These are phyloP conservation scores for Aristolochia fimbriata DNA, from an alignment of 164 flowering plant genomes.

Conservation along the genomic window DNA sequence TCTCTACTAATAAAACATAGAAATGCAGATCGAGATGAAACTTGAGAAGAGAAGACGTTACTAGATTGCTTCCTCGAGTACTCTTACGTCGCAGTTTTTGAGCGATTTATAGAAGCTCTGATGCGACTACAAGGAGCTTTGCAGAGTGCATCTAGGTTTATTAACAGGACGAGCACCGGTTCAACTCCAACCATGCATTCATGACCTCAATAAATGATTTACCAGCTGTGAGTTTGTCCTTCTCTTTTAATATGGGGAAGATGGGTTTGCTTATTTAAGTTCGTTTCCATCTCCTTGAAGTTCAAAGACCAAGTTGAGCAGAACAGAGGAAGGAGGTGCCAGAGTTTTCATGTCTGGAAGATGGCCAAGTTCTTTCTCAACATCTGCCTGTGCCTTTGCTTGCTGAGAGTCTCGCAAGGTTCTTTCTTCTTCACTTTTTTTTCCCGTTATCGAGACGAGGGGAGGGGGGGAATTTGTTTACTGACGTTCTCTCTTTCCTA, in stretches of 20 bases:
- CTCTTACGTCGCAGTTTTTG: no score
- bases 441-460: not conserved
- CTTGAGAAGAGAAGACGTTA: no score
- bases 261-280: not conserved
- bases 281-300: slow-evolving; percentile 1
- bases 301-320: not conserved
- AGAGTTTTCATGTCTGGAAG: slow-evolving; percentile 10
- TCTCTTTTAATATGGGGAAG: not conserved
- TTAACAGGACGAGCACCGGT: slow-evolving; percentile 1
- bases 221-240: slow-evolving; percentile 4
- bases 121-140: not conserved
- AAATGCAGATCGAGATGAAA: no score
- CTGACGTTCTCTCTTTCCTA: not conserved
- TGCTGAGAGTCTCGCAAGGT: slow-evolving; percentile 1
- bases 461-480: not conserved
- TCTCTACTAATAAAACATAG: no score
- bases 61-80: no score
- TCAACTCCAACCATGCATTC: slow-evolving; percentile 20
- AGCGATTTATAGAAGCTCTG: not conserved
- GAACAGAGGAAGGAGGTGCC: not conserved
- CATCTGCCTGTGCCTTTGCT: slow-evolving; percentile 24
- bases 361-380: slow-evolving; percentile 17
- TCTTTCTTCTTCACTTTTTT: not conserved
- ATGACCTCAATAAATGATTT: slow-evolving; percentile 17
- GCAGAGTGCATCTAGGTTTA: not conserved